Conservation (phyloP, 352 stramenopile species). For the Phytophthora fragariae region DNA sequence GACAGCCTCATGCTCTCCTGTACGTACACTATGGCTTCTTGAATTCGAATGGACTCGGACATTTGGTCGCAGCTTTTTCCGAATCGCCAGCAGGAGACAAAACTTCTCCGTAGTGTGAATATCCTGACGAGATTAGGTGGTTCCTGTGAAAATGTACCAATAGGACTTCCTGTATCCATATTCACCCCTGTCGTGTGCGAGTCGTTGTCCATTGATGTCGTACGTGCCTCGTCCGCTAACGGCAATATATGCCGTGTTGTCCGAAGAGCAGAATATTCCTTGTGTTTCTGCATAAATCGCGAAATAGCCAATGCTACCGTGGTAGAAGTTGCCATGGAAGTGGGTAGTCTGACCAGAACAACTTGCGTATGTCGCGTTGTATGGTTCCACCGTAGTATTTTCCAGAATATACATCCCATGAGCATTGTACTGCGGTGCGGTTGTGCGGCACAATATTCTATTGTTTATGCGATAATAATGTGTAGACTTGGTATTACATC, state of each 20-base stretch:
- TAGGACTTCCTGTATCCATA: slow-evolving; percentile 32
- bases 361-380: slow-evolving; percentile 1
- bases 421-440: slow-evolving; percentile 26
- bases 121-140: slow-evolving; percentile 20
- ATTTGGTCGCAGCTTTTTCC: slow-evolving; percentile 20
- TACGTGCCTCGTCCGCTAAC: slow-evolving; percentile 21
- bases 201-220: slow-evolving; percentile 28
- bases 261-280: slow-evolving; percentile 24
- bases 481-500: slow-evolving; percentile 25
- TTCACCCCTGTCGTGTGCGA: slow-evolving; percentile 21
- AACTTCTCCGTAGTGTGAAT: slow-evolving; percentile 29
- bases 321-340: slow-evolving; percentile 37
- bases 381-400: neutral
- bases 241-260: slow-evolving; percentile 22
- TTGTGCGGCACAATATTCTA: slow-evolving; percentile 17
- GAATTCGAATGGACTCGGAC: slow-evolving; percentile 16
- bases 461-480: slow-evolving; percentile 18
- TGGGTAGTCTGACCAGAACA: slow-evolving; percentile 9
- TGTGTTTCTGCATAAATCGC: slow-evolving; percentile 34
- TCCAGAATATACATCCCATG: slow-evolving; percentile 21
- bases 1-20: slow-evolving; percentile 30
- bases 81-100: slow-evolving; percentile 21
- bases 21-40: slow-evolving; percentile 29
- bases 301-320: slow-evolving; percentile 41
- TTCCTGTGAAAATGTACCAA: slow-evolving; percentile 31